phyloP scores from a whole-genome alignment of 2,329 filamentous ascomycete species.

The Epichloe festucae region DNA sequence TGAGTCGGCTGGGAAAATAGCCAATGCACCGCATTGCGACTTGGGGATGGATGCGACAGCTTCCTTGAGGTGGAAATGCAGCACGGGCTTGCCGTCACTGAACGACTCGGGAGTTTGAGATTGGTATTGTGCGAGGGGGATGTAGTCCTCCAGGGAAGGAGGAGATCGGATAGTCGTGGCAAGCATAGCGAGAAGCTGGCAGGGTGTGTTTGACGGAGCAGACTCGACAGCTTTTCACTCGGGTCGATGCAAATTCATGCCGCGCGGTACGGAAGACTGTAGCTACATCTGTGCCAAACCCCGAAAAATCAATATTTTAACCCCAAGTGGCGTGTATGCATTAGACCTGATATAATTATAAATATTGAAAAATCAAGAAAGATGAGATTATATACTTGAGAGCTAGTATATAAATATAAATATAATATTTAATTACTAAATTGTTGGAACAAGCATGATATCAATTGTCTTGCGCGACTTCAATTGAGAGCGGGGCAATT shows the following conservation, averaged over 20 bases:
- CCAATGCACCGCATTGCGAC: slow-evolving; percentile 40
- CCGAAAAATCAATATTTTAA: too few species aligned
- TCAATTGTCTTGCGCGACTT: too few species aligned
- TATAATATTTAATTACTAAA: too few species aligned
- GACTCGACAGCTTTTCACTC: neutral
- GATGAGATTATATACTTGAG: too few species aligned
- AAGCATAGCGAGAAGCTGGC: slow-evolving; percentile 18
- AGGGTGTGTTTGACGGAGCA: neutral
- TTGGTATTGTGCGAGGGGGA: slow-evolving; percentile 54
- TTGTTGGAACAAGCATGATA: neutral
- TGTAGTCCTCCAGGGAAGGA: slow-evolving; percentile 47
- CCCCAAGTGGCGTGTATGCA: too few species aligned
- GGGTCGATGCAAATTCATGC: too few species aligned
- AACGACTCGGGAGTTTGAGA: slow-evolving; percentile 61
- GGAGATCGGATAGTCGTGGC: slow-evolving; percentile 43
- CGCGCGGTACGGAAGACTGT: too few species aligned
- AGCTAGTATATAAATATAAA: too few species aligned
- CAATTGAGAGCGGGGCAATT: too few species aligned
- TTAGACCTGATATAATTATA: too few species aligned
- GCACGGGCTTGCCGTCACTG: slow-evolving; percentile 55
- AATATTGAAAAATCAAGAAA: too few species aligned
- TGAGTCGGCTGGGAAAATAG: slow-evolving; percentile 34
- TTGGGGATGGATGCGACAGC: slow-evolving; percentile 45
- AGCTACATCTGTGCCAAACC: too few species aligned
- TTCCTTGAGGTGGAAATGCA: slow-evolving; percentile 48